phyloP scores from a whole-genome alignment of 257 asterid genomes.

The Petunia secreta region DNA sequence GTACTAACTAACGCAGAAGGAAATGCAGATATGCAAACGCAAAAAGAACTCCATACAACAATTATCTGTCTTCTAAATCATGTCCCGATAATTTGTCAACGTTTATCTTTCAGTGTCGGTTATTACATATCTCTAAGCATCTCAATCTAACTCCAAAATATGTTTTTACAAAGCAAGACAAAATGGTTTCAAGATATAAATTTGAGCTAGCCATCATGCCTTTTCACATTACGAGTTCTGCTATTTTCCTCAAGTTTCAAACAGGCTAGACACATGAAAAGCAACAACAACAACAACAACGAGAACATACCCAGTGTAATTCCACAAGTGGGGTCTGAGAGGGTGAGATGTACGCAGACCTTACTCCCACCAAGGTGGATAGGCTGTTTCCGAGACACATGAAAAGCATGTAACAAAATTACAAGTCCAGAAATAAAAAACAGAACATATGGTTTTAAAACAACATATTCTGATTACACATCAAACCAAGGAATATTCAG shows the following conservation, averaged over 20 bases:
- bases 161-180: background rate
- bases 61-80: background rate
- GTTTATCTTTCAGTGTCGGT: background rate
- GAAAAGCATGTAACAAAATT: background rate
- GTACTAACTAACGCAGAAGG: background rate
- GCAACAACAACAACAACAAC: background rate
- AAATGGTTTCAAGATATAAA: background rate
- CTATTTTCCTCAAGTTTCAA: background rate
- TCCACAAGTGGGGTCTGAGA: too few species aligned
- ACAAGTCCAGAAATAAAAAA: background rate
- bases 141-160: background rate
- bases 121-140: background rate
- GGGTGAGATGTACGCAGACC: too few species aligned
- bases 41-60: background rate
- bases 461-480: background rate
- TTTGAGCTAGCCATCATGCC: background rate
- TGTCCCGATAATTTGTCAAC: background rate
- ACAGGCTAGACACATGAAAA: background rate
- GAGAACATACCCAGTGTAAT: too few species aligned
- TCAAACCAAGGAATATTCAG: background rate
- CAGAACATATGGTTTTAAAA: background rate
- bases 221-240: background rate
- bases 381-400: background rate
- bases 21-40: background rate
- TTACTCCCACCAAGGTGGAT: too few species aligned